Evolutionary conservation across 1,284 basidiomycete species (phyloP).

Genomic region (Moniliella sp.): DNA sequence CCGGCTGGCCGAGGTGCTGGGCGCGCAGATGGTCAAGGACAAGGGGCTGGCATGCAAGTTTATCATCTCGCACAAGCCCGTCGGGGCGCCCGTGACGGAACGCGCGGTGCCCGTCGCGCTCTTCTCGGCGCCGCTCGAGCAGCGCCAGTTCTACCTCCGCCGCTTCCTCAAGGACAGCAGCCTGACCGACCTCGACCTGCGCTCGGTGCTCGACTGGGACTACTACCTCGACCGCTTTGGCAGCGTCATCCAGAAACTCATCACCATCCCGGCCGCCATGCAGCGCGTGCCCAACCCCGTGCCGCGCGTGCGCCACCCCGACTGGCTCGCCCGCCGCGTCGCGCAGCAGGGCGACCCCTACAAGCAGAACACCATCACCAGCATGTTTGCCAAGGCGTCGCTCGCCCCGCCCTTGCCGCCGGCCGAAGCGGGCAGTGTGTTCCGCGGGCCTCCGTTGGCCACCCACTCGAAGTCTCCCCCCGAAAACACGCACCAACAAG

Average conservation of each 20-base stretch:
- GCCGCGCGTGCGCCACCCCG: constrained; percentile 80
- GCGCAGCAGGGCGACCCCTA: constrained; percentile 79
- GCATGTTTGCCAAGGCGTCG: constrained; percentile 51
- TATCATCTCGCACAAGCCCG: constrained; percentile 83
- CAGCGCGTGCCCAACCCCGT: constrained; percentile 93
- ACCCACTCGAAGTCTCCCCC: too few species aligned
- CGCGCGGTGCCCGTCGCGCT: constrained; percentile 95
- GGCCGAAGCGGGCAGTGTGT: not conserved
- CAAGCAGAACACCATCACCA: constrained; percentile 87
- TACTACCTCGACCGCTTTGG: constrained; percentile 96
- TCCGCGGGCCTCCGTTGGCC: too few species aligned
- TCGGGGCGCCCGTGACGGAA: constrained; percentile 85
- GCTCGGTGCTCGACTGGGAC: constrained; percentile 86
- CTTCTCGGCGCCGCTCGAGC: constrained; percentile 75
- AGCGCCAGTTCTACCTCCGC: constrained; percentile 73
- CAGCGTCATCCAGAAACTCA: constrained; percentile 93
- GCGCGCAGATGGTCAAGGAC: constrained; percentile 97
- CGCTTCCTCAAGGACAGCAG: constrained; percentile 90
- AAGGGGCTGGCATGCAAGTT: constrained; percentile 97
- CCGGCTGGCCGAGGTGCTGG: constrained; percentile 85
- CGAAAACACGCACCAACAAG: not conserved
- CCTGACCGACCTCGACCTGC: constrained; percentile 67
- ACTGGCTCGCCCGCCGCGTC: constrained; percentile 83
- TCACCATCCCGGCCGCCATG: constrained; percentile 96
- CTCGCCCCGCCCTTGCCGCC: not conserved